Conservation (phyloP, 441 rosid species). For the Populus hybrid region DNA sequence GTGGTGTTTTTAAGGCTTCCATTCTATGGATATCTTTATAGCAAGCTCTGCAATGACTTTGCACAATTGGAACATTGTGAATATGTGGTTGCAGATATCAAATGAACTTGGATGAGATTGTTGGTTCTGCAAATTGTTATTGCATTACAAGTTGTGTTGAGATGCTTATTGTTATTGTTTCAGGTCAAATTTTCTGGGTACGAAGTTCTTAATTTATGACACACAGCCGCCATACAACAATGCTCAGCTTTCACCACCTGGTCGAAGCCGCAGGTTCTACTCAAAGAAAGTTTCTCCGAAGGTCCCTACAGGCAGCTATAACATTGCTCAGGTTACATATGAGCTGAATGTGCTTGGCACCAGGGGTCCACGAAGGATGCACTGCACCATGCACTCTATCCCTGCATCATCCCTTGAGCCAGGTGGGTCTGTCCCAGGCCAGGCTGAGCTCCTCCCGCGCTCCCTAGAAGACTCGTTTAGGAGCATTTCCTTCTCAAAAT, state of each 20-base stretch:
- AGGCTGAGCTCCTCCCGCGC: conserved; percentile 67
- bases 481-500: conserved; percentile 73
- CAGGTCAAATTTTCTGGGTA: conserved; percentile 95
- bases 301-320: conserved; percentile 88
- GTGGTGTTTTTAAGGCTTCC: background rate
- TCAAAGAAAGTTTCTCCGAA: conserved; percentile 89
- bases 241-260: conserved; percentile 70
- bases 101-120: background rate
- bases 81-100: background rate
- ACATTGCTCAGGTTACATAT: conserved; percentile 78
- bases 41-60: background rate
- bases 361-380: conserved; percentile 95
- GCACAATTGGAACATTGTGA: background rate
- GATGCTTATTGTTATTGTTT: conserved; percentile 11
- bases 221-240: conserved; percentile 86
- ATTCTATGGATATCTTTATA: background rate
- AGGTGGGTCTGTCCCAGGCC: conserved; percentile 88
- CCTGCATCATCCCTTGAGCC: conserved; percentile 70
- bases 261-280: conserved; percentile 76
- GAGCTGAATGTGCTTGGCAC: conserved; percentile 94
- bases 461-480: conserved; percentile 87
- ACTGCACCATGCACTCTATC: conserved; percentile 79
- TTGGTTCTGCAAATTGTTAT: background rate
- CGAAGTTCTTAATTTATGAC: conserved; percentile 80
- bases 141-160: background rate